phyloP scores from a whole-genome alignment of 1,284 basidiomycete genomes.

The Cutaneotrichosporon sp. region DNA sequence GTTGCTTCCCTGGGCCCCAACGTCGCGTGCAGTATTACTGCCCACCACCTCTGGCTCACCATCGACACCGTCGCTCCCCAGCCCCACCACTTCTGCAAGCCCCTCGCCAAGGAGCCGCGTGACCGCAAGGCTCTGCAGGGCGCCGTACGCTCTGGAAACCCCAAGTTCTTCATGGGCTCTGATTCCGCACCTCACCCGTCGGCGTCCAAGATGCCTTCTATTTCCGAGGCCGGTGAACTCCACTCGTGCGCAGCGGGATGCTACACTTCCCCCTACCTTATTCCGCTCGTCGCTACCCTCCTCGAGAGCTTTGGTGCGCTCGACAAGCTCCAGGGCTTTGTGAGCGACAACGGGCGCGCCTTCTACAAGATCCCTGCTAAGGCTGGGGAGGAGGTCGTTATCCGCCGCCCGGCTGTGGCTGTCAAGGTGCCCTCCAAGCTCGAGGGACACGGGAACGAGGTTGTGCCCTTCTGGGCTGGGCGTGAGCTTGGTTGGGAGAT shows the following conservation, averaged over 20 bases:
- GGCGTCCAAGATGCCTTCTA: constrained; percentile 67
- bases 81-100: constrained; percentile 96
- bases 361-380: constrained; percentile 66
- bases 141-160: constrained; percentile 80
- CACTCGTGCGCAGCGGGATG: constrained; percentile 86
- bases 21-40: constrained; percentile 95
- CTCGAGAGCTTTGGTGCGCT: constrained; percentile 83
- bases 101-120: constrained; percentile 93
- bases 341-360: constrained; percentile 68
- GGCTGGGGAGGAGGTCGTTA: constrained; percentile 49
- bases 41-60: constrained; percentile 90
- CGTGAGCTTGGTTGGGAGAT: constrained; percentile 81
- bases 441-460: constrained; percentile 59
- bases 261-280: constrained; percentile 83
- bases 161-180: constrained; percentile 95
- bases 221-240: constrained; percentile 37
- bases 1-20: constrained; percentile 81
- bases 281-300: constrained; percentile 76
- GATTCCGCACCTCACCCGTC: constrained; percentile 94
- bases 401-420: constrained; percentile 47
- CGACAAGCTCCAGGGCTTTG: constrained; percentile 74
- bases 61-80: constrained; percentile 98
- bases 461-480: constrained; percentile 92
- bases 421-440: constrained; percentile 58
- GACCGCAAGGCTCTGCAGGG: constrained; percentile 82